phyloP scores from a whole-genome alignment of 805 yeast genomes.

The Pichia cephalocereana region DNA sequence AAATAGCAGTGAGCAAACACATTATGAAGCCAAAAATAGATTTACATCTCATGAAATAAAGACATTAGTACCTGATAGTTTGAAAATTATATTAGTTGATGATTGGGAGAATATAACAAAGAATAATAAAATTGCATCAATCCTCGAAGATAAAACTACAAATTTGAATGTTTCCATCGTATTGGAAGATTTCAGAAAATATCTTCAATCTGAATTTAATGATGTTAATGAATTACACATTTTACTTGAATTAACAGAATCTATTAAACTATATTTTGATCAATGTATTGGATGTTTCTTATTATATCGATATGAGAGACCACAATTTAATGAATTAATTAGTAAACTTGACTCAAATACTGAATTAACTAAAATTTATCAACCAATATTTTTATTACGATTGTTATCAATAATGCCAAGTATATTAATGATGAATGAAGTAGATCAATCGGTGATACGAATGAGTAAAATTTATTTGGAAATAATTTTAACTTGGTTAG shows the following conservation, averaged over 20 bases:
- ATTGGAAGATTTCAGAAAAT: slow-evolving; percentile 37
- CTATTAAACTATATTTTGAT: slow-evolving; percentile 67
- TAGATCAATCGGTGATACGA: slow-evolving; percentile 67
- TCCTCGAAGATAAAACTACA: slow-evolving; percentile 46
- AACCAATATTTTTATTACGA: slow-evolving; percentile 74
- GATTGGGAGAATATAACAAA: slow-evolving; percentile 93
- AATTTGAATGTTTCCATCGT: slow-evolving; percentile 35
- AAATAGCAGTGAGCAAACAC: not conserved
- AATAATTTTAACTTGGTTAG: slow-evolving; percentile 43
- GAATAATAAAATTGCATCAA: slow-evolving; percentile 55
- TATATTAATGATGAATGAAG: slow-evolving; percentile 63
- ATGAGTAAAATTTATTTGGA: slow-evolving; percentile 48
- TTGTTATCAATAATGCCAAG: slow-evolving; percentile 75
- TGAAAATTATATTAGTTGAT: slow-evolving; percentile 69
- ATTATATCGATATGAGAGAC: slow-evolving; percentile 68
- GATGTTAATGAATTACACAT: slow-evolving; percentile 33
- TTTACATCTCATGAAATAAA: slow-evolving; percentile 33
- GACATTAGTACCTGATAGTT: slow-evolving; percentile 50
- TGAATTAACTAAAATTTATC: slow-evolving; percentile 44
- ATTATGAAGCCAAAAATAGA: slow-evolving; percentile 7
- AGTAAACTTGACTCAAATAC: slow-evolving; percentile 14
- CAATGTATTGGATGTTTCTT: slow-evolving; percentile 58
- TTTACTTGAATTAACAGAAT: slow-evolving; percentile 58
- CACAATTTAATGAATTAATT: slow-evolving; percentile 53
- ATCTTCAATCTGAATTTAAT: slow-evolving; percentile 29